A percentile compares a stretch with the other conserved stretches of the same genome.
Conservation (phyloP, 495 filamentous ascomycete genomes). For the Penicillium ochrochloron region DNA sequence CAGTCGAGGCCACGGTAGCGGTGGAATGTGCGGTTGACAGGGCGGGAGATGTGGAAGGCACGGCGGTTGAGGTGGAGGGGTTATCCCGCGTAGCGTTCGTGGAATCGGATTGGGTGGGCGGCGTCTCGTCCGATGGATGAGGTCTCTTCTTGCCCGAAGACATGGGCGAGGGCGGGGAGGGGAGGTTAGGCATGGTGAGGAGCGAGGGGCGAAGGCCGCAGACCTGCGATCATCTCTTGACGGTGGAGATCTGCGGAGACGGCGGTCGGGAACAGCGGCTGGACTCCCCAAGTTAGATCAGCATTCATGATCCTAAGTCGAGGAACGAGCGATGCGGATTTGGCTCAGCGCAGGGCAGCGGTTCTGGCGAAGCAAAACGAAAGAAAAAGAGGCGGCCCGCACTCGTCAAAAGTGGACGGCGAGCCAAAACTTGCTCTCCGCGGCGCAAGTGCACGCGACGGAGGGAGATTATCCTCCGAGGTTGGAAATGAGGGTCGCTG, state of each 20-base stretch:
- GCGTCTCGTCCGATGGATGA: constrained; percentile 34
- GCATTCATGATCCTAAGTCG: constrained; percentile 41
- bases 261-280: constrained; percentile 33
- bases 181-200: constrained; percentile 45
- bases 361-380: constrained; percentile 18
- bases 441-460: constrained; percentile 22
- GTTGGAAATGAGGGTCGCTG: constrained; percentile 10
- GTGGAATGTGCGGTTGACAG: constrained; percentile 25
- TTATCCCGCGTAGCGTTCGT: constrained; percentile 24
- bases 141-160: constrained; percentile 50
- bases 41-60: constrained; percentile 25
- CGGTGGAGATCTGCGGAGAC: constrained; percentile 33
- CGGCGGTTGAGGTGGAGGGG: constrained; percentile 21
- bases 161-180: constrained; percentile 41
- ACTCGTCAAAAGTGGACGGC: constrained; percentile 11
- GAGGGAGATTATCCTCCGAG: constrained; percentile 27
- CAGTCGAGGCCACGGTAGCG: constrained; percentile 27
- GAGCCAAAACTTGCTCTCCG: constrained; percentile 24
- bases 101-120: constrained; percentile 29
- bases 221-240: constrained; percentile 46
- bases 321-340: constrained; percentile 9
- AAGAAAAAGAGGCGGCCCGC: constrained; percentile 25
- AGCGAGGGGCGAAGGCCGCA: constrained; percentile 34
- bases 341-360: constrained; percentile 14
- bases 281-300: constrained; percentile 32